Evolutionary conservation across 495 filamentous ascomycete genomes (phyloP).

Genomic region (Trichocladium uniseriatum): DNA sequence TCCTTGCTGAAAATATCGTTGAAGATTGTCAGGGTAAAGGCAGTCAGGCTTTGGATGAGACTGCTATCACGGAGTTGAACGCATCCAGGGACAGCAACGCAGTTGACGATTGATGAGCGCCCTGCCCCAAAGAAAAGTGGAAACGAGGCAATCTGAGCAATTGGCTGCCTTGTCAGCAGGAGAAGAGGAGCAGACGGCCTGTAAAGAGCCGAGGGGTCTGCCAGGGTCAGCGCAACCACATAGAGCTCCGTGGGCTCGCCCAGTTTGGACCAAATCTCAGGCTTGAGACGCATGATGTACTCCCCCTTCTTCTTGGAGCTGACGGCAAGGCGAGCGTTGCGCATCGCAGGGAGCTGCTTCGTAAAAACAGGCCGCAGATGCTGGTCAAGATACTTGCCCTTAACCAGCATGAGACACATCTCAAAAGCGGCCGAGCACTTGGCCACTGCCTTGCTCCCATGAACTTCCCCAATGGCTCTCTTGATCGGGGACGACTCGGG

Average conservation of each 20-base stretch:
- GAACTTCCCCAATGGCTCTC: constrained; percentile 51
- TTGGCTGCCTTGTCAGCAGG: constrained; percentile 57
- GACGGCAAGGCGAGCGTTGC: constrained; percentile 82
- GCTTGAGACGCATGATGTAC: constrained; percentile 75
- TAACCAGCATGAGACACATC: constrained; percentile 61
- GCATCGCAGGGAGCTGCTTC: constrained; percentile 70
- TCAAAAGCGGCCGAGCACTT: constrained; percentile 89
- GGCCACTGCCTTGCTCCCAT: constrained; percentile 61
- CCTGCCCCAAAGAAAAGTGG: constrained; percentile 58
- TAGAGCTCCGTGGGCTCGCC: constrained; percentile 50
- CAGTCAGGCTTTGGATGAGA: constrained; percentile 43
- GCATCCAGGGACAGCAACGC: constrained; percentile 25
- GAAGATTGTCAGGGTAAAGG: constrained; percentile 68
- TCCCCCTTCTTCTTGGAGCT: constrained; percentile 61
- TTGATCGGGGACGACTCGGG: constrained; percentile 67
- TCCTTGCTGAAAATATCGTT: constrained; percentile 83
- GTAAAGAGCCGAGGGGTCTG: constrained; percentile 47
- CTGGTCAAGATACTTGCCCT: constrained; percentile 58
- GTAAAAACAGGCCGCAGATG: constrained; percentile 64
- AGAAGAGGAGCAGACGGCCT: constrained; percentile 54
- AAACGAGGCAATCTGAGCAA: constrained; percentile 61
- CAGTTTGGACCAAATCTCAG: constrained; percentile 57
- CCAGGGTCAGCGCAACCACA: constrained; percentile 54
- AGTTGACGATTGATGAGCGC: constrained; percentile 46
- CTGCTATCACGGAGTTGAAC: constrained; percentile 35